Base-by-base conservation (phyloP, 129 eudicot genomes). In the Arctium minus region DNA sequence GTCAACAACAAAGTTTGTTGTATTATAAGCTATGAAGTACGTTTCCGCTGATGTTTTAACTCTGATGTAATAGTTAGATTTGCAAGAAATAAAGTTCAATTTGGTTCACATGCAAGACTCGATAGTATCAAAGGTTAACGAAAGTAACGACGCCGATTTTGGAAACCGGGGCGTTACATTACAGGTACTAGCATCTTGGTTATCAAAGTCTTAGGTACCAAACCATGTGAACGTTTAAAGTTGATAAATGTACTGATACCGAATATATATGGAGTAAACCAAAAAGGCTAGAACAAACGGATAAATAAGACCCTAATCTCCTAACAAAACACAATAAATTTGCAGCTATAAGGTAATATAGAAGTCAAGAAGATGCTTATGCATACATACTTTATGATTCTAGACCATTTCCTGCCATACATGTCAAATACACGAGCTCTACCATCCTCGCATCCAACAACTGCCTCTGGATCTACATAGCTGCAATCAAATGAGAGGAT, bases 391-490 rank as follows among this genome's bases (percentile, higher is more conserved):
- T 91, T 91, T 76, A 95, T 80, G 75, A 95, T 95, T 83, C 89
- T 92, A 74, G 98, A 89, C 88, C 97, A 91, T 65, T 83, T 95
- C 84, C 91, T 87, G 82, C 97, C 87, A 90, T 95, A 95, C 97
- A 95, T 92, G 86, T 95, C 98, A 88, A 95, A 92, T 70, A 95
- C 88, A 76, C 97, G 92, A 27, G 87, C 97, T 82, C 90, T 92
- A 53, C 98, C 97, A 73, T 95, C 98, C 77, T 89, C 92, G 64
- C 96, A 88, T 73, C 98, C 98, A 71, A 95, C 93, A 50, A 88
- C 89, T 70, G 98, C 98, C 76, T 89, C 92, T 74, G 98, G 98
- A 86, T 95, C 98, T 50, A 91, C 88, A 74, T 95, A 95, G 85
- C 98, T 95, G 85, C 88, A 92, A 75, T 74, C 18, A 80, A 37